A percentile compares a stretch with the other conserved stretches of the same genome.
These are phyloP conservation scores for Aphanomyces cochlioides DNA, from an alignment of 352 stramenopile genomes.

Conservation along the genomic window DNA sequence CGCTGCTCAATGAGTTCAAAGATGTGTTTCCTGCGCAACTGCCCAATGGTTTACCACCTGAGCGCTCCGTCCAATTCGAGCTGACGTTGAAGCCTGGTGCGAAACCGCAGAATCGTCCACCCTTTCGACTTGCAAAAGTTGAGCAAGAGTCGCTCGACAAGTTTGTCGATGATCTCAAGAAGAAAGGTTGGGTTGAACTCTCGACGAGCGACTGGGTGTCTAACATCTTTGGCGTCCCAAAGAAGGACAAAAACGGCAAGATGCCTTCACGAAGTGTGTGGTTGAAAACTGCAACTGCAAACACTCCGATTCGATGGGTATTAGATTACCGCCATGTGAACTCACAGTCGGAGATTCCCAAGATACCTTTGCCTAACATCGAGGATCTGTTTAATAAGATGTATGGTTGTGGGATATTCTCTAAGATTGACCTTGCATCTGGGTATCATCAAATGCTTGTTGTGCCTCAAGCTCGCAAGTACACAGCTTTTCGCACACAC, in stretches of 20 bases:
- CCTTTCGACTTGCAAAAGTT: conserved; percentile 25
- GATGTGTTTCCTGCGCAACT: conserved; percentile 24
- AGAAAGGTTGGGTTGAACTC: conserved; percentile 33
- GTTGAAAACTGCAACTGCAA: conserved; percentile 8
- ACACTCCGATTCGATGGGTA: conserved; percentile 29
- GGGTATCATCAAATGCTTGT: conserved; percentile 31
- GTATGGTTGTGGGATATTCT: conserved; percentile 18
- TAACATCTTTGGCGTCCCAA: conserved; percentile 33
- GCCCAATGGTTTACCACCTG: conserved; percentile 9
- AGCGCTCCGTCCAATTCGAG: conserved; percentile 20
- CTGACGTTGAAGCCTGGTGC: conserved; percentile 16
- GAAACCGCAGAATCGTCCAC: neutral
- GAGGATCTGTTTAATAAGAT: conserved; percentile 35
- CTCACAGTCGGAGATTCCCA: conserved; percentile 28
- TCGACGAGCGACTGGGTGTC: conserved; percentile 33
- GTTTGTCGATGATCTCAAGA: conserved; percentile 30
- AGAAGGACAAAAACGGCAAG: conserved; percentile 34
- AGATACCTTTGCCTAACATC: conserved; percentile 34
- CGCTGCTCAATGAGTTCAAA: neutral
- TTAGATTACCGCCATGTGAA: conserved; percentile 33
- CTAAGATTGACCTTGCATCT: conserved; percentile 19
- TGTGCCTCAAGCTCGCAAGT: neutral
- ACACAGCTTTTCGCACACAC: conserved; percentile 36
- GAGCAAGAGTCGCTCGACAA: conserved; percentile 21
- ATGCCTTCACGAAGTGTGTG: conserved; percentile 28